Evolutionary conservation across 2,329 filamentous ascomycete species (phyloP).

Genomic region (Aspergillus versicolor): DNA sequence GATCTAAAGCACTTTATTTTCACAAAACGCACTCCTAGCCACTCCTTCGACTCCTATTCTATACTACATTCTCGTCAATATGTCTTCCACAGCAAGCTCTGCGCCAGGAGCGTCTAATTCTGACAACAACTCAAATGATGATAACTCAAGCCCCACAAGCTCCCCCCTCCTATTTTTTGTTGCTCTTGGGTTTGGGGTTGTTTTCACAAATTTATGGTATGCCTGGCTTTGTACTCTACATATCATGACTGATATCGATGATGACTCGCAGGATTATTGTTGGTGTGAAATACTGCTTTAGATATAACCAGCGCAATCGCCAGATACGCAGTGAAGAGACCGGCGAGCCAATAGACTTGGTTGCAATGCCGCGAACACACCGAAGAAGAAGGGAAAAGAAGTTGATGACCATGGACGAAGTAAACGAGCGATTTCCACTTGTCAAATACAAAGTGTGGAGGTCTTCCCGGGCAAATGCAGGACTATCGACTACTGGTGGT

Average conservation of each 20-base stretch:
- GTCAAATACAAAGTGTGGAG: conserved; percentile 97
- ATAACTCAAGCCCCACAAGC: conserved; percentile 56
- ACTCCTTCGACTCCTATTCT: neutral
- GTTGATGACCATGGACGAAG: conserved; percentile 97
- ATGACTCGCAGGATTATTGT: conserved; percentile 86
- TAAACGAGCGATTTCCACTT: conserved; percentile 94
- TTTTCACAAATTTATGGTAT: conserved; percentile 98
- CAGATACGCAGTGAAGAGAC: conserved; percentile 73
- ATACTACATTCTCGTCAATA: conserved; percentile 13
- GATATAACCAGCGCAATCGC: conserved; percentile 93
- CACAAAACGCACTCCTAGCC: neutral
- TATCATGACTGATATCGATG: neutral
- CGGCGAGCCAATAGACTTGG: conserved; percentile 83
- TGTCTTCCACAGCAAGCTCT: conserved; percentile 30
- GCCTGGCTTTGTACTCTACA: conserved; percentile 32
- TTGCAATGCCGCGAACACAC: conserved; percentile 80
- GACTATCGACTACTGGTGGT: conserved; percentile 79
- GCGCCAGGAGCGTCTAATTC: conserved; percentile 28
- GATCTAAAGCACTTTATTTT: neutral
- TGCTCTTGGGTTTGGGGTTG: conserved; percentile 92
- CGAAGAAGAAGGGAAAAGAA: conserved; percentile 93
- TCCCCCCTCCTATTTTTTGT: conserved; percentile 89
- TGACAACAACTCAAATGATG: conserved; percentile 28
- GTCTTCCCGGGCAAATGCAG: conserved; percentile 75
- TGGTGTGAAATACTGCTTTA: conserved; percentile 98